Evolutionary conservation across 1,284 basidiomycete species (phyloP), one percentile per base, ranked within the genome.

Genomic region (Phylloboletellus chloephorus): DNA sequence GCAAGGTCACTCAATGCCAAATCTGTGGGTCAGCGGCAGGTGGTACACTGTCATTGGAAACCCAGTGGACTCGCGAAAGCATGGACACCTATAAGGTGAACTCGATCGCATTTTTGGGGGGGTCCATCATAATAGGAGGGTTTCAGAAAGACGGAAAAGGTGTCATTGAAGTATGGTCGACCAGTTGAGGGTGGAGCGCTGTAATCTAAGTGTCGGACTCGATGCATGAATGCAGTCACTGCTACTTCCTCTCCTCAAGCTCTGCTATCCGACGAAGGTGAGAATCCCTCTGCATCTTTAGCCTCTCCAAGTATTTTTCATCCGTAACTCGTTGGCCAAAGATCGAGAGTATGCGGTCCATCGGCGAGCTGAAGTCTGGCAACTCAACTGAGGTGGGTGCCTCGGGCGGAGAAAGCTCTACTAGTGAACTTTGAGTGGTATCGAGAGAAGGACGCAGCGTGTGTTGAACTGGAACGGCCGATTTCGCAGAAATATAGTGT

Each of bases 61-160:
- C 68, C 23, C 48, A 63, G 3, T 81, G 76, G 76, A 60, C 61
- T 40, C 61, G 57, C 9, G 59, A 73, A 41, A 67, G 68, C 15
- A 52, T 58, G 29, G 51, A 52, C 10, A 51, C 75, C 31, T 63
- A 68, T 35, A 88, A 86, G 59, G 80, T 82, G 16, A 87, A 86
- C 49, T 66, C 74, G 1, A 53, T 87, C 28, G 52, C 71, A 26
- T 61, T 63, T 43, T 52, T 44, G 17, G 67, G 67, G 1, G 62
- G 65, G 24, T 66, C 65, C 39, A 56, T 82, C 17, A 57, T 72
- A 3, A 60, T 86, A 15, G 84, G 79, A 16, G 85, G 84, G 5
- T 68, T 87, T 33, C 64, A 63, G 10, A 65, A 65, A 42, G 69
- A 73, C 24, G 77, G 72, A 8, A 76, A 71, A 47, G 84, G 84